phyloP scores from a whole-genome alignment of 2,329 filamentous ascomycete genomes.

The Trichoderma koningii region DNA sequence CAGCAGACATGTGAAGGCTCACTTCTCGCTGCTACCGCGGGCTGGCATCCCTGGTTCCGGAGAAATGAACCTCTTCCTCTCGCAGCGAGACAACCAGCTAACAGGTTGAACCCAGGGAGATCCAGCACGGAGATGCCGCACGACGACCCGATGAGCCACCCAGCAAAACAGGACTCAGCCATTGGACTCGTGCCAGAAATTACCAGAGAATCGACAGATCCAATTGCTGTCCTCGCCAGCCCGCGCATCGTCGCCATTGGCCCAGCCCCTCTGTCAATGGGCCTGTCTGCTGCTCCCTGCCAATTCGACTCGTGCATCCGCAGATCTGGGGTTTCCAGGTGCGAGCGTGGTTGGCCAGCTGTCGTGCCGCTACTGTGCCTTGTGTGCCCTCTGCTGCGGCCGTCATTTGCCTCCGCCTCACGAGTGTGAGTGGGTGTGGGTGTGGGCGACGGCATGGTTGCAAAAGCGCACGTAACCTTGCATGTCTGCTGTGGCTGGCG shows the following conservation, averaged over 20 bases:
- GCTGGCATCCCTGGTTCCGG: not conserved
- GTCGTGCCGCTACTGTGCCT: too few relatives aligned
- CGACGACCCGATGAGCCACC: constrained; percentile 21
- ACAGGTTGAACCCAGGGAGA: too few relatives aligned
- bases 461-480: constrained; percentile 24
- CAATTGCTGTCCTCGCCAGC: not conserved
- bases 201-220: not conserved
- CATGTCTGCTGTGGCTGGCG: constrained; percentile 16
- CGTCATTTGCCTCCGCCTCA: constrained; percentile 6
- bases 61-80: not conserved
- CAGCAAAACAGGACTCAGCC: not conserved
- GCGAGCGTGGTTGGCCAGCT: constrained; percentile 21
- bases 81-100: not conserved
- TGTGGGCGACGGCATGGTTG: not conserved
- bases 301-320: not conserved
- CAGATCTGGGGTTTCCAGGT: constrained; percentile 20
- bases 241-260: constrained; percentile 8
- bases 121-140: constrained; percentile 22
- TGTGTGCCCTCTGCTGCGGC: not conserved
- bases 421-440: not conserved
- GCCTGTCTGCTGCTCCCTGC: not conserved
- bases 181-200: constrained; percentile 21
- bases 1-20: constrained; percentile 14
- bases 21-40: not conserved
- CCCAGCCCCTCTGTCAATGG: not conserved